phyloP scores from a whole-genome alignment of 2,329 filamentous ascomycete genomes.

The Chrysosporium queenslandicum region DNA sequence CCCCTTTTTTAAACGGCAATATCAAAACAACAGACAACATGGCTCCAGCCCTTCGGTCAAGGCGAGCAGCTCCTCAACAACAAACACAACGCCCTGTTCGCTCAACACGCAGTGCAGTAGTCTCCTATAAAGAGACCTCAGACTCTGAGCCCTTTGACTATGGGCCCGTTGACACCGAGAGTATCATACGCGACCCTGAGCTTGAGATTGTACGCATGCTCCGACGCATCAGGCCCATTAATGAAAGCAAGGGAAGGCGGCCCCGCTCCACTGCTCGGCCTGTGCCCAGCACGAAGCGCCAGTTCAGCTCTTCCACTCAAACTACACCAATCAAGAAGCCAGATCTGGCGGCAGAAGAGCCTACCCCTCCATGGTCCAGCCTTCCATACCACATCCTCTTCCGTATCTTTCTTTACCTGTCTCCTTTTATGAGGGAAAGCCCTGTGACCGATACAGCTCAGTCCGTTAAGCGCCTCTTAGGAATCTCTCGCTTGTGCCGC shows the following conservation, averaged over 20 bases:
- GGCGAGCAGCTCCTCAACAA: neutral
- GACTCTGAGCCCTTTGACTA: no score
- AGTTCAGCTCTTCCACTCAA: neutral
- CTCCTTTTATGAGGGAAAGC: conserved; percentile 28
- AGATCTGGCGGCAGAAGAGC: neutral
- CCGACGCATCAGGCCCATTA: neutral
- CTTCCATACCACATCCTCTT: conserved; percentile 61
- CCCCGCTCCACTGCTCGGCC: neutral
- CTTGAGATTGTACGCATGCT: neutral
- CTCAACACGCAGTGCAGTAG: neutral
- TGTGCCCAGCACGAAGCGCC: neutral
- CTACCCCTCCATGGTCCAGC: conserved; percentile 48
- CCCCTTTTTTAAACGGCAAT: no score
- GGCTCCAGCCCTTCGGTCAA: neutral
- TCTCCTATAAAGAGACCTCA: neutral
- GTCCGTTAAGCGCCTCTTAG: conserved; percentile 50
- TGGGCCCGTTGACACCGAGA: no score
- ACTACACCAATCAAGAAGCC: neutral
- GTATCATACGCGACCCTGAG: no score
- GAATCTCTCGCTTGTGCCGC: conserved; percentile 52
- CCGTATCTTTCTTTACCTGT: conserved; percentile 59
- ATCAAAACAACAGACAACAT: neutral
- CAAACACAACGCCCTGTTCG: conserved; percentile 2
- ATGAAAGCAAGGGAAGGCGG: neutral
- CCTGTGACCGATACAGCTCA: conserved; percentile 42